These are phyloP conservation scores for Pyropia haitanensis DNA, from an alignment of 23 red algal genomes.

Conservation along the genomic window DNA sequence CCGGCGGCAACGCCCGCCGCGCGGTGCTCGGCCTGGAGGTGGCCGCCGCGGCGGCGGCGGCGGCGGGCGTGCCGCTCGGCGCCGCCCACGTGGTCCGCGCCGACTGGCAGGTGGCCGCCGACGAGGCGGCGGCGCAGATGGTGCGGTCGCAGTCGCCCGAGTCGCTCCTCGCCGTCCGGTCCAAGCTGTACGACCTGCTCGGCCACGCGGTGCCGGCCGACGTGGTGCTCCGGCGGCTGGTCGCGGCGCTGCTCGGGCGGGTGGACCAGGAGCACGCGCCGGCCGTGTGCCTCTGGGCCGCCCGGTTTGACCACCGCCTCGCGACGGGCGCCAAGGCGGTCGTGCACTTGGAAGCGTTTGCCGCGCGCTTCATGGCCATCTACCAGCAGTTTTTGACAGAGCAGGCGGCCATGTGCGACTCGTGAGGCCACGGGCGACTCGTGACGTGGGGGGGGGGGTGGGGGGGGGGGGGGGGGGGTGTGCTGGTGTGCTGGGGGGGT, in stretches of 20 bases:
- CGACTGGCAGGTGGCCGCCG: slow-evolving; percentile 81
- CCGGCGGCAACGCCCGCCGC: slow-evolving; percentile 62
- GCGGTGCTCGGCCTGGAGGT: slow-evolving; percentile 80
- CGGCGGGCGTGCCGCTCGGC: slow-evolving; percentile 4
- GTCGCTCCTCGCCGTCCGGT: slow-evolving; percentile 57
- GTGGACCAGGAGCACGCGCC: slow-evolving; percentile 68
- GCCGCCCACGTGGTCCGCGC: slow-evolving; percentile 13
- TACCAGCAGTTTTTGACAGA: slow-evolving; percentile 37
- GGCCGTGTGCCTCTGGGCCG: slow-evolving; percentile 59
- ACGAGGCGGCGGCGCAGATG: slow-evolving; percentile 59
- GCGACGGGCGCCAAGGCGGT: slow-evolving; percentile 80
- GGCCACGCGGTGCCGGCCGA: slow-evolving; percentile 79
- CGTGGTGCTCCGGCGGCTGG: slow-evolving; percentile 55
- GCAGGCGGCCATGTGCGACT: slow-evolving; percentile 49
- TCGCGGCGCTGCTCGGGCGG: slow-evolving; percentile 54
- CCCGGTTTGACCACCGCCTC: slow-evolving; percentile 77
- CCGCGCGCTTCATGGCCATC: slow-evolving; percentile 81
- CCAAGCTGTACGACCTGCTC: slow-evolving; percentile 72
- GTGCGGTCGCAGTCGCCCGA: slow-evolving; percentile 50
- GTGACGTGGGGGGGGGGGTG: no score
- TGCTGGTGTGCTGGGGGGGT: no score
- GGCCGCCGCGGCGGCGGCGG: slow-evolving; percentile 22
- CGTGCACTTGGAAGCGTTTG: slow-evolving; percentile 93
- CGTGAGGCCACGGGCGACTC: no score
- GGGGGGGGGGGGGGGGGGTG: no score